phyloP scores from a whole-genome alignment of 1,139 yeast species.

The Pichia sp. region DNA sequence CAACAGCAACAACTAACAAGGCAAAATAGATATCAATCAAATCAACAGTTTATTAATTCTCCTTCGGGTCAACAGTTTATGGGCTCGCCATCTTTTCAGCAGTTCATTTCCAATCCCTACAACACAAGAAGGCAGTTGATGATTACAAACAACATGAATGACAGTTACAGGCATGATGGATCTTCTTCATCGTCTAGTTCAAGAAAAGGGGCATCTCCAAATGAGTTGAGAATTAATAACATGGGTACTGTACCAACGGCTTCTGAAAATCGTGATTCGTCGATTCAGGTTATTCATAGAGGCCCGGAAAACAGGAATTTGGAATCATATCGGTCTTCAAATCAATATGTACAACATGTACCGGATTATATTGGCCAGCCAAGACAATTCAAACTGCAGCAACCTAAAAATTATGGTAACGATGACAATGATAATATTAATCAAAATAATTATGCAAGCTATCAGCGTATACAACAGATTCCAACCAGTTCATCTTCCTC shows the following conservation, averaged over 20 bases:
- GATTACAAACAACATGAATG: conserved; percentile 21
- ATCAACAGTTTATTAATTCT: background rate
- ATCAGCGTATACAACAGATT: too few species aligned
- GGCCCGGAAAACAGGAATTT: conserved; percentile 24
- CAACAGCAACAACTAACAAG: background rate
- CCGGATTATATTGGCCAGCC: conserved; percentile 7
- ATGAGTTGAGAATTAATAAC: conserved; percentile 8
- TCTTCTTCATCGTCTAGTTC: conserved; percentile 12
- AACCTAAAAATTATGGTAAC: background rate
- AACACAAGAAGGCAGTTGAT: conserved; percentile 15
- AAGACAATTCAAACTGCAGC: background rate
- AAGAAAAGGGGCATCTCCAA: background rate
- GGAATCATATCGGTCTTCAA: conserved; percentile 1
- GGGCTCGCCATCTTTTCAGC: background rate
- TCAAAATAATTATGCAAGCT: background rate
- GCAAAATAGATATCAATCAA: background rate
- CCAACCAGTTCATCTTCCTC: background rate
- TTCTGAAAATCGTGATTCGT: conserved; percentile 14
- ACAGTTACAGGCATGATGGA: background rate
- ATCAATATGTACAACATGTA: conserved; percentile 2
- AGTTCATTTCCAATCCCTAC: background rate
- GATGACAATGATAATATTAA: background rate
- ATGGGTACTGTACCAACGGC: conserved; percentile 5
- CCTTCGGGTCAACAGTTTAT: background rate
- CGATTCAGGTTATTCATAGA: conserved; percentile 26